These are phyloP conservation scores for Aspergillus sp. DNA, from an alignment of 2,329 filamentous ascomycete genomes.

Conservation along the genomic window DNA sequence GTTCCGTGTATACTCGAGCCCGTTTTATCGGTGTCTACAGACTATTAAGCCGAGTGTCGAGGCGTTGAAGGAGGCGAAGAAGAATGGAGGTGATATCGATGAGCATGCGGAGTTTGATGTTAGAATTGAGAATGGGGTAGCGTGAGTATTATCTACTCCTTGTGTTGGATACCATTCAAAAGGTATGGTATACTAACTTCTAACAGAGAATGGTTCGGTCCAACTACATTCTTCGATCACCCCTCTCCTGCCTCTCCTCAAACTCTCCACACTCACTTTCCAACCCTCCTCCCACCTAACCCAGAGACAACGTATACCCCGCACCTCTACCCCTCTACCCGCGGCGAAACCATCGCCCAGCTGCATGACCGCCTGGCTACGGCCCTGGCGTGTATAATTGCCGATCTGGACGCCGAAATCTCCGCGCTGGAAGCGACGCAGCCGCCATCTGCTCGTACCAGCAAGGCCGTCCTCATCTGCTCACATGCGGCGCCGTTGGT, in stretches of 20 bases:
- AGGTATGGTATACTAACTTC: background rate
- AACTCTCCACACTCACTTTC: constrained; percentile 63
- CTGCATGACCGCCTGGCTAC: constrained; percentile 76
- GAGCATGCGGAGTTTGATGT: constrained; percentile 34
- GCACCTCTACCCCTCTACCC: constrained; percentile 62
- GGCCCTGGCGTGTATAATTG: constrained; percentile 65
- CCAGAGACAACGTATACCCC: constrained; percentile 51
- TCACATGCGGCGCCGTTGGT: constrained; percentile 90
- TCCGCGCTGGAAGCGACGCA: constrained; percentile 39
- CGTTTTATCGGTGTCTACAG: constrained; percentile 83
- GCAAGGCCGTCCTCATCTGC: constrained; percentile 67
- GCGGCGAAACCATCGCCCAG: constrained; percentile 73
- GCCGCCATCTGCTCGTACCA: constrained; percentile 48
- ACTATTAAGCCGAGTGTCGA: constrained; percentile 65
- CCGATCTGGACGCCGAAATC: constrained; percentile 60
- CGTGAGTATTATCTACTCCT: constrained; percentile 30
- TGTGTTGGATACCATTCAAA: background rate
- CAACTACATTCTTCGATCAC: constrained; percentile 73
- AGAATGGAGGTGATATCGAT: constrained; percentile 31
- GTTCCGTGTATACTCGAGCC: constrained; percentile 68
- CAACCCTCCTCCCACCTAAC: constrained; percentile 44
- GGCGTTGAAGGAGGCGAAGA: constrained; percentile 27
- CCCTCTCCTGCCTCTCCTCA: constrained; percentile 66
- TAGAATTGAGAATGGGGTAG: constrained; percentile 49
- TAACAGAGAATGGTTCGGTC: constrained; percentile 82